These are phyloP conservation scores for Abelmoschus esculentus DNA, from an alignment of 345 rosid genomes.

Conservation along the genomic window DNA sequence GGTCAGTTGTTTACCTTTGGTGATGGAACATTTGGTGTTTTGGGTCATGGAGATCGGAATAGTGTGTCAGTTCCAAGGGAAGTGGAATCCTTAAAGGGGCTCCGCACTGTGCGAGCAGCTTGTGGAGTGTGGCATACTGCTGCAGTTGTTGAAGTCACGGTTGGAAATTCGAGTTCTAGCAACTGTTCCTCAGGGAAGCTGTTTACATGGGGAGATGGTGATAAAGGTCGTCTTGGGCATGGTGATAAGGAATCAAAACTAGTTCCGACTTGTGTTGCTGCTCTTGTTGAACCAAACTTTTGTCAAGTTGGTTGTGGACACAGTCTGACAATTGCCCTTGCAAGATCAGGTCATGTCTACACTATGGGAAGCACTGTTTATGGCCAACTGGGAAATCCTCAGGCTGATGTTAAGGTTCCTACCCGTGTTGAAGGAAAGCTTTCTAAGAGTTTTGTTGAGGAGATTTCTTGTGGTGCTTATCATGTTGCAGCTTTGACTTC, in stretches of 20 bases:
- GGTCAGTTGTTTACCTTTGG: conserved; percentile 76
- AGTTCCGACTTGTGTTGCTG: conserved; percentile 94
- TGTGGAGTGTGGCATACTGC: conserved; percentile 92
- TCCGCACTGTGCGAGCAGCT: conserved; percentile 67
- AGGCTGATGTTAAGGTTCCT: conserved; percentile 84
- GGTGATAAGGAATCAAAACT: conserved; percentile 90
- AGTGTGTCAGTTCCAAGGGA: conserved; percentile 64
- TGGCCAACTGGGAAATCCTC: conserved; percentile 93
- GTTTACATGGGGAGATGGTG: conserved; percentile 99
- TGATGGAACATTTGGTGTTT: conserved; percentile 76
- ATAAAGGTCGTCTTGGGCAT: conserved; percentile 95
- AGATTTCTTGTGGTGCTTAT: conserved; percentile 93
- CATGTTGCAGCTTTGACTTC: conserved; percentile 93
- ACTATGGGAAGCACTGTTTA: conserved; percentile 95
- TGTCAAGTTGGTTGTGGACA: conserved; percentile 96
- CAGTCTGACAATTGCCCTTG: conserved; percentile 82
- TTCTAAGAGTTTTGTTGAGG: conserved; percentile 77
- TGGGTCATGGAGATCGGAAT: conserved; percentile 67
- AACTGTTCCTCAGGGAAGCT: conserved; percentile 91
- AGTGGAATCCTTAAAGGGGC: conserved; percentile 73
- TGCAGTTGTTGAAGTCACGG: conserved; percentile 97
- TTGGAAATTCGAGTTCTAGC: conserved; percentile 81
- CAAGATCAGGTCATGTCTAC: conserved; percentile 84
- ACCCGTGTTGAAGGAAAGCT: conserved; percentile 81
- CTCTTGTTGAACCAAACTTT: conserved; percentile 88